A percentile compares a stretch with the other conserved stretches of the same genome.
Evolutionary conservation across 768 basidiomycete species (phyloP).

Genomic region (Tubosaeta sp.): DNA sequence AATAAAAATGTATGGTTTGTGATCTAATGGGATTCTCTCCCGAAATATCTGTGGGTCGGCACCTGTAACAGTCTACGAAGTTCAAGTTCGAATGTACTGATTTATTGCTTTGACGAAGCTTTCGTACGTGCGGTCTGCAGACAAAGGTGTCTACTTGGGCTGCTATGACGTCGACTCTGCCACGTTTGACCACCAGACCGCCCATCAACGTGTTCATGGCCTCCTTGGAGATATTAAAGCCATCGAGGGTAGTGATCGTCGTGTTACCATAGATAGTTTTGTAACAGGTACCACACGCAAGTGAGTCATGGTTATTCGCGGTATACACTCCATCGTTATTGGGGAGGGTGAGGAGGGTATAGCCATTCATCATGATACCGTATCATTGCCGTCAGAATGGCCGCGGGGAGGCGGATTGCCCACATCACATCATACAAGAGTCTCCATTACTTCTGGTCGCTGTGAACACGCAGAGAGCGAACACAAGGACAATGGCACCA

Average conservation of each 20-base stretch:
- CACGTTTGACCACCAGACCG: slow-evolving; percentile 42
- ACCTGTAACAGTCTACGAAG: slow-evolving; percentile 17
- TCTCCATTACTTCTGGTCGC: slow-evolving; percentile 11
- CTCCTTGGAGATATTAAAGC: slow-evolving; percentile 46
- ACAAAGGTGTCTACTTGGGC: slow-evolving; percentile 40
- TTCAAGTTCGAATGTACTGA: slow-evolving; percentile 13
- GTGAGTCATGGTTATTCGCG: slow-evolving; percentile 43
- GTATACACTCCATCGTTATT: slow-evolving; percentile 54
- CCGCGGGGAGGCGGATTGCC: slow-evolving; percentile 47
- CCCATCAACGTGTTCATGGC: slow-evolving; percentile 55
- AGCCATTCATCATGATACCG: slow-evolving; percentile 44
- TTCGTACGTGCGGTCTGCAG: slow-evolving; percentile 44
- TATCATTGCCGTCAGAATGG: slow-evolving; percentile 55
- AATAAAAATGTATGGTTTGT: neutral
- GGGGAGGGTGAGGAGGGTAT: slow-evolving; percentile 54
- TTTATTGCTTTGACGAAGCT: neutral
- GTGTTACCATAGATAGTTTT: slow-evolving; percentile 23
- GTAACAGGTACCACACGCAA: slow-evolving; percentile 58
- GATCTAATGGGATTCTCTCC: neutral
- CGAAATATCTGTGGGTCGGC: neutral
- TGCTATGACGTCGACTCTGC: slow-evolving; percentile 44
- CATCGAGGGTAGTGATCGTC: slow-evolving; percentile 17
- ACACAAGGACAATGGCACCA: neutral
- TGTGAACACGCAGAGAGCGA: slow-evolving; percentile 5
- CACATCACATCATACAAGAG: slow-evolving; percentile 46